A percentile compares a stretch with the other conserved stretches of the same genome.
Evolutionary conservation across 345 rosid genomes (phyloP).

Genomic region (Salix brachista): DNA sequence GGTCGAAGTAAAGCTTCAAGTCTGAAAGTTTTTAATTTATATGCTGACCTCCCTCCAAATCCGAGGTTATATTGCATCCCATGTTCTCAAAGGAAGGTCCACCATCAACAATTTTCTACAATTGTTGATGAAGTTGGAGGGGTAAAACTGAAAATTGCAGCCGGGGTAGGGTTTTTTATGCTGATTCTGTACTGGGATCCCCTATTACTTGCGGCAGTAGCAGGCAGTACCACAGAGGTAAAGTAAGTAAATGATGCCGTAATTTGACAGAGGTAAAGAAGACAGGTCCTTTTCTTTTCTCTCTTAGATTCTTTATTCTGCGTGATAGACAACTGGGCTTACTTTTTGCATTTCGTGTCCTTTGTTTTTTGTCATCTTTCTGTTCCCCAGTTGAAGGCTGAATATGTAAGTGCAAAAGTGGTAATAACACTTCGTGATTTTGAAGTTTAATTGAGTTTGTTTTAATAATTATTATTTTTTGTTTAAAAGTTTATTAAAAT

Average conservation of each 20-base stretch:
- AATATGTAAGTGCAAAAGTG: neutral
- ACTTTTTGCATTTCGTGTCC: slow-evolving; percentile 13
- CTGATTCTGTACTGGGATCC: neutral
- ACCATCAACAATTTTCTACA: neutral
- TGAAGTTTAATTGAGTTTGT: too few species aligned
- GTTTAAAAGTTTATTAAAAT: too few species aligned
- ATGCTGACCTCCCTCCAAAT: neutral
- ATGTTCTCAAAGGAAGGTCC: neutral
- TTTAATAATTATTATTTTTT: too few species aligned
- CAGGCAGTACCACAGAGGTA: neutral
- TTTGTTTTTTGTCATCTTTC: slow-evolving; percentile 23
- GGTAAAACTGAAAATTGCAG: neutral
- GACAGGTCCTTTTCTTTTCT: slow-evolving; percentile 11
- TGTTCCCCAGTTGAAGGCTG: slow-evolving; percentile 38
- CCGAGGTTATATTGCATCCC: too few species aligned
- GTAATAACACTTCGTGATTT: too few species aligned
- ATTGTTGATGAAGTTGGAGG: neutral
- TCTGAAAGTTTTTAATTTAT: neutral
- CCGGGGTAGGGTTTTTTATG: neutral
- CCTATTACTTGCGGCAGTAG: neutral
- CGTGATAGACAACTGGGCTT: slow-evolving; percentile 8
- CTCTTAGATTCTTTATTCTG: slow-evolving; percentile 12
- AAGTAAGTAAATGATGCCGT: neutral
- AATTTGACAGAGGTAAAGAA: slow-evolving; percentile 12
- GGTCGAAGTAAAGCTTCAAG: neutral